Evolutionary conservation across 2,329 filamentous ascomycete genomes (phyloP).

Genomic region (Hymenoscyphus albidus): DNA sequence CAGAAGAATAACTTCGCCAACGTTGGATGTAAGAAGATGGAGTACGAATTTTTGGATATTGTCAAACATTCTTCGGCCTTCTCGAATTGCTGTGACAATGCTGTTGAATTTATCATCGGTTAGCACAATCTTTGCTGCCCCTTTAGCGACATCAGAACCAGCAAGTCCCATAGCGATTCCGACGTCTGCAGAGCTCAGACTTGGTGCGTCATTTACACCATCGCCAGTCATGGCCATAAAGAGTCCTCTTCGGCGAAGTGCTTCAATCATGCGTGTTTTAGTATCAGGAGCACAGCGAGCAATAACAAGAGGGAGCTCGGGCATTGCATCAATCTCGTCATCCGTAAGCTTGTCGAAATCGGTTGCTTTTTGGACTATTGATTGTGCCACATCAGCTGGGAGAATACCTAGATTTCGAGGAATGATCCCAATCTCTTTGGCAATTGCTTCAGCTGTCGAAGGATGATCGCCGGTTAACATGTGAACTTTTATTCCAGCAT

Average conservation of each 20-base stretch:
- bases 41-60: slow-evolving; percentile 57
- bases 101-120: slow-evolving; percentile 54
- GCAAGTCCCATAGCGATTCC: slow-evolving; percentile 58
- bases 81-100: slow-evolving; percentile 50
- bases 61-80: slow-evolving; percentile 51
- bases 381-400: slow-evolving; percentile 42
- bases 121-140: slow-evolving; percentile 50
- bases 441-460: slow-evolving; percentile 53
- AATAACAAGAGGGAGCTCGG: slow-evolving; percentile 49
- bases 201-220: slow-evolving; percentile 53
- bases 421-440: slow-evolving; percentile 52
- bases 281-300: slow-evolving; percentile 51
- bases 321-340: slow-evolving; percentile 47
- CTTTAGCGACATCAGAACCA: slow-evolving; percentile 62
- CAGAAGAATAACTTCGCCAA: slow-evolving; percentile 54
- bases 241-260: slow-evolving; percentile 45
- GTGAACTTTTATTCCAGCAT: slow-evolving; percentile 67
- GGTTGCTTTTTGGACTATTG: slow-evolving; percentile 51
- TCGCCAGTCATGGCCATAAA: slow-evolving; percentile 55
- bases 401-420: slow-evolving; percentile 43
- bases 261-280: slow-evolving; percentile 53
- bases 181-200: slow-evolving; percentile 50
- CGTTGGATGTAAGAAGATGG: slow-evolving; percentile 51
- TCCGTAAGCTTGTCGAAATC: slow-evolving; percentile 45
- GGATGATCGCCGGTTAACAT: slow-evolving; percentile 68